Base-by-base conservation (phyloP, 2,329 filamentous ascomycete species). In the Proliferodiscus dingleyae region DNA sequence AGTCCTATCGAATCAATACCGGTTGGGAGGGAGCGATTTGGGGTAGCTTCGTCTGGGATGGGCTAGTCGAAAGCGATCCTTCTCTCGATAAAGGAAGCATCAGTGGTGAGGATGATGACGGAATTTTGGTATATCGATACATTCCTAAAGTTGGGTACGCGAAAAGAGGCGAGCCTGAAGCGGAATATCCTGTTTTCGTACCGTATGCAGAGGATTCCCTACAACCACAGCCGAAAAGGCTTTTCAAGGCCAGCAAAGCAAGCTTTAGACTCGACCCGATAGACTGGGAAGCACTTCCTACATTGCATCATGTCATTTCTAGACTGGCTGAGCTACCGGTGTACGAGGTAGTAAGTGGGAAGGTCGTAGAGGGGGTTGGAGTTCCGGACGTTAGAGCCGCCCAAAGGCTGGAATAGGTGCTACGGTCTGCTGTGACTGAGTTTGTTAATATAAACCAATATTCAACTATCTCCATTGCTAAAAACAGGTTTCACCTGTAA, bases 251-350 rank as follows among this genome's bases (percentile, higher is more conserved):
- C 0, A 60, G 56, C 1, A 67, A 67, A 10, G 72, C 73, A 1
- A 66, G 56, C 2, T 61, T 83, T 41, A 61, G 65, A 41, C 71
- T 81, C 43, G 67, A 77, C 30, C 64, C 63, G 0, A 53, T 72
- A 13, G 71, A 77, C 53, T 77, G 72, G 77, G 65, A 77, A 37
- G 65, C 62, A 4, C 58, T 83, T 47, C 81, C 80, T 0, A 84
- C 79, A 2, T 62, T 83, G 42, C 78, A 83, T 55, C 75, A 83
- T 56, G 63, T 84, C 7, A 64, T 77, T 4, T 61, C 64, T 16
- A 65, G 70, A 11, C 59, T 83, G 45, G 70, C 70, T 1, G 74
- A 78, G 51, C 66, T 84, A 4, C 80, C 78, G 0, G 61, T 81
- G 2, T 80, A 76, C 54, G 72, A 73, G 45, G 61, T 83, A 30